phyloP scores from a whole-genome alignment of 2,329 filamentous ascomycete species.

The Ceratocystis colombiana region DNA sequence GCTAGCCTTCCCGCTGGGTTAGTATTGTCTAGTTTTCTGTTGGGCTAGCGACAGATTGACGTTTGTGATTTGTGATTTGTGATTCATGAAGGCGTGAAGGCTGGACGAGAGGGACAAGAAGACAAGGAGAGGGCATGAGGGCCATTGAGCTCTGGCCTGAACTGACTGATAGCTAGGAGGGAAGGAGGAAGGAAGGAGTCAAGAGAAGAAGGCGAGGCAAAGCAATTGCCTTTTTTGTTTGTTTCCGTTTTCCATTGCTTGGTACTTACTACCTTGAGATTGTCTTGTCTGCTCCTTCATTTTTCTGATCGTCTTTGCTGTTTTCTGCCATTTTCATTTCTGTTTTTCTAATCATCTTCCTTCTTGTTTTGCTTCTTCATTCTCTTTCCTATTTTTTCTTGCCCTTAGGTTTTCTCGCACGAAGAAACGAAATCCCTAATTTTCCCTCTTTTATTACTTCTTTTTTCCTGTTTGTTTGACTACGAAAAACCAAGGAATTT shows the following conservation, averaged over 20 bases:
- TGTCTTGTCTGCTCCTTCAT: constrained; percentile 2
- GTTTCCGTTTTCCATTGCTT: background rate
- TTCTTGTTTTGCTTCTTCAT: background rate
- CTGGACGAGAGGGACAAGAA: too few relatives aligned
- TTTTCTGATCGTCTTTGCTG: constrained; percentile 10
- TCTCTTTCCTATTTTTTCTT: background rate
- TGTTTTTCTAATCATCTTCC: background rate
- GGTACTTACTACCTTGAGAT: background rate
- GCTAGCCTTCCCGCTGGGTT: background rate
- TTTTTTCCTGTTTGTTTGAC: constrained; percentile 15
- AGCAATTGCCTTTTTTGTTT: background rate
- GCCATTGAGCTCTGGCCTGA: too few relatives aligned
- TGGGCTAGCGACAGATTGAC: too few relatives aligned
- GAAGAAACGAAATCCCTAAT: too few relatives aligned
- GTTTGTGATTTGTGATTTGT: too few relatives aligned
- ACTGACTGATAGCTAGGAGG: too few relatives aligned
- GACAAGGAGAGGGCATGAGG: too few relatives aligned
- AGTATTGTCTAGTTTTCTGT: background rate
- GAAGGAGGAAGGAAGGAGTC: too few relatives aligned
- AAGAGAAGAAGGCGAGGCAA: too few relatives aligned
- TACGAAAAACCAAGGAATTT: background rate
- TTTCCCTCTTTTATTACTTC: background rate
- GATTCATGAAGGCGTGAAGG: too few relatives aligned
- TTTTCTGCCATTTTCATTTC: background rate
- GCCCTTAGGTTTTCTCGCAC: background rate